Percentiles rank a stretch among this genome's conserved stretches.
Conservation (phyloP, 2,329 filamentous ascomycete species). For the Talaromyces sp. region DNA sequence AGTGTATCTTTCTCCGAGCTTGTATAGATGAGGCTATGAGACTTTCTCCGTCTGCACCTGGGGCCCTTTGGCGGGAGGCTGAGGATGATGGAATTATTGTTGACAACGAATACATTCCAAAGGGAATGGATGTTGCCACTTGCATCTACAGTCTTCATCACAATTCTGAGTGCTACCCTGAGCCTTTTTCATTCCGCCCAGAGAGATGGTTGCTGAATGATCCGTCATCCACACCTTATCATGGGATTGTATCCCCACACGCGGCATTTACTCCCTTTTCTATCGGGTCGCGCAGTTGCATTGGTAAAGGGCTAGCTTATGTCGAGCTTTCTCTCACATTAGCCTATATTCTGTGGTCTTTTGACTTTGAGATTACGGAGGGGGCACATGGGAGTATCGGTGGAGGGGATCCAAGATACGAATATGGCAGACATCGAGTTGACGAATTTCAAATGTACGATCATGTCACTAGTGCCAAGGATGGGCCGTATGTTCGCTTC, state of each 20-base stretch:
- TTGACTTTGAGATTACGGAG: neutral
- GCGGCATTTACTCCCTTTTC: constrained; percentile 14
- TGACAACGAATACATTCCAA: constrained; percentile 27
- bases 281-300: constrained; percentile 17
- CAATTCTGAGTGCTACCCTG: constrained; percentile 26
- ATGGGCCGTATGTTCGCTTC: neutral
- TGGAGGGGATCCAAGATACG: neutral
- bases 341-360: neutral
- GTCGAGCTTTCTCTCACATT: neutral
- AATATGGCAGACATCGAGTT: neutral
- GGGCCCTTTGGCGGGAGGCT: constrained; percentile 26
- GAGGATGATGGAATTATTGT: constrained; percentile 24
- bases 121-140: constrained; percentile 27
- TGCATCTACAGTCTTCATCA: constrained; percentile 31
- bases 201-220: constrained; percentile 30
- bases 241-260: neutral
- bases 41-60: constrained; percentile 25
- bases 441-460: neutral
- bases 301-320: constrained; percentile 15
- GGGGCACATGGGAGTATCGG: neutral
- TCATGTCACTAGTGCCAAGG: neutral
- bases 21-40: constrained; percentile 37
- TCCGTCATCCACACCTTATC: neutral
- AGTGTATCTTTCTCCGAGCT: constrained; percentile 38
- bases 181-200: constrained; percentile 26